phyloP scores from a whole-genome alignment of 2,329 filamentous ascomycete genomes.

The Colletotrichum costaricense region DNA sequence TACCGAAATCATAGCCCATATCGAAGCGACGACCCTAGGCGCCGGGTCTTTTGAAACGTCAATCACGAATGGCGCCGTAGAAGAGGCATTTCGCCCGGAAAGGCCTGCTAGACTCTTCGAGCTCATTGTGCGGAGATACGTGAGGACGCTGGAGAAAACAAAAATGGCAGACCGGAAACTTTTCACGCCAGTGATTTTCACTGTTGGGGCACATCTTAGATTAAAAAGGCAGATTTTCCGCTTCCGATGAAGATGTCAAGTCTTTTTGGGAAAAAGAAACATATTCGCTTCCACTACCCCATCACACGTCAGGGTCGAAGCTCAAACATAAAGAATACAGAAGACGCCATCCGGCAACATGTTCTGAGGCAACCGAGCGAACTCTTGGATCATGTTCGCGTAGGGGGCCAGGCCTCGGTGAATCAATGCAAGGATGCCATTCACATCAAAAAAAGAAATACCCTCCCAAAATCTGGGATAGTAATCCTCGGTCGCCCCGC shows the following conservation, averaged over 20 bases:
- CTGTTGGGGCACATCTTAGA: neutral
- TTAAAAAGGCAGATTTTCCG: neutral
- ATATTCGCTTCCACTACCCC: neutral
- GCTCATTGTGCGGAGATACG: neutral
- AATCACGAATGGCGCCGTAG: neutral
- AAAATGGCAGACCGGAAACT: neutral
- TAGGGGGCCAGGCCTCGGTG: neutral
- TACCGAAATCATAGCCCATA: slow-evolving; percentile 33
- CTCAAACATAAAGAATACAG: neutral
- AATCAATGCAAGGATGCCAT: neutral
- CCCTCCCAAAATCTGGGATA: neutral
- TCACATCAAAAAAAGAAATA: neutral
- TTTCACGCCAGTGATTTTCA: neutral
- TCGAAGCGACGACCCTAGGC: slow-evolving; percentile 22
- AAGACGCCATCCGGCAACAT: neutral
- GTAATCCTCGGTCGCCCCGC: neutral
- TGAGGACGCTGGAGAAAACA: neutral
- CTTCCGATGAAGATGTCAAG: neutral
- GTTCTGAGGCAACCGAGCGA: neutral
- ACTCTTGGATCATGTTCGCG: neutral
- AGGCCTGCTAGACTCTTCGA: neutral
- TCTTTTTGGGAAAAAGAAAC: neutral
- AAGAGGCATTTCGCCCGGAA: neutral
- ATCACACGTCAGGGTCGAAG: neutral
- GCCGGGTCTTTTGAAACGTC: slow-evolving; percentile 21